Base-by-base conservation (phyloP, 2,329 filamentous ascomycete genomes). In the Dryadomyces quercus-mongolicae region DNA sequence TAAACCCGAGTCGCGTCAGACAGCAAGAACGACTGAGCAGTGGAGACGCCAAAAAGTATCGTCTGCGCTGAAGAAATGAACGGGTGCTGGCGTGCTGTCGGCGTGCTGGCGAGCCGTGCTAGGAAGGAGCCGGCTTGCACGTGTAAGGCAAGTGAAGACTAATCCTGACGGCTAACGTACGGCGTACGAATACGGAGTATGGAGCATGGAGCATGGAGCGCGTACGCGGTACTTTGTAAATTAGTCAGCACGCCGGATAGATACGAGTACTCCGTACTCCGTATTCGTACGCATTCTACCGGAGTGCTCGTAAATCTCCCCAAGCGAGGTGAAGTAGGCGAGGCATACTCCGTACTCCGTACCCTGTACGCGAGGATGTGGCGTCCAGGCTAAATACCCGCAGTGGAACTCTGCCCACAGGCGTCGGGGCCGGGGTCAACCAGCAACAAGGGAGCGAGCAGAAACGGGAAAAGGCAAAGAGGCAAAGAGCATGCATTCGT, bases 371-470 rank as follows among this genome's bases (percentile, higher is more conserved):
- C 15, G 34, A 38, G 16, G 12, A 38, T 18, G 21, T 8, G 45
- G 46, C 21, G 20, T 50, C 47, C 18, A 54, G 52, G 47, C 52
- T 54, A 54, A 45, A 49, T 54, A 54, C 52, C 52, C 52, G 52
- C 47, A n/a, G 52, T 54, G 52, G 52, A 50, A 40, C 36, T 44
- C 34, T 38, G 48, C 25, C 25, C 25, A 31, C 20, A 42, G 38
- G 38, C 12, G 38, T 46, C 20, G 38, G 38, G 22, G 36, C 13
- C 48, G 18, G 18, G 51, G 40, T 8, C 49, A 16, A 18, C 16
- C 12, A 47, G 53, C 46, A 42, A 49, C 53, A 51, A 51, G 36
- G 36, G 36, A 40, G 10, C 10, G 10, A 40, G 36, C 36, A 34
- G 38, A 42, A 42, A 42, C 12, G 38, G 42, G 42, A 44, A n/a